Evolutionary conservation across 345 rosid genomes (phyloP), one percentile per base, ranked within the genome.

Genomic region (Geranium rotundifolium): DNA sequence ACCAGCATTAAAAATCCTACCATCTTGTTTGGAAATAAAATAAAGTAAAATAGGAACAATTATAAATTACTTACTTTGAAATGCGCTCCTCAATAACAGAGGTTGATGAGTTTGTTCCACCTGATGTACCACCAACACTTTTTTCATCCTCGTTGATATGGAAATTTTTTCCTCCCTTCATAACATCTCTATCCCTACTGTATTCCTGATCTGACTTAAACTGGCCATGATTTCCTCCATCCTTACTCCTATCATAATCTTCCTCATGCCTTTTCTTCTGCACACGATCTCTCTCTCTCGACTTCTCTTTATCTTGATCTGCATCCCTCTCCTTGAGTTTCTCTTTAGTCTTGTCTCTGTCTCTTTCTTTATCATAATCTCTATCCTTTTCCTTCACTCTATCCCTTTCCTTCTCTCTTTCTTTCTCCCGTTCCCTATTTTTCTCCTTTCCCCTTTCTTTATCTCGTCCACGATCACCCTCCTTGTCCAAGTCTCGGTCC

Each of bases 61-160:
- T 12, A 56, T 27, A 34, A 58, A 72, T 54, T 50, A 80, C 85
- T 82, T 73, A 85, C 98, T 77, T 88, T 69, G 68, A 65, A 68
- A 93, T 86, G 61, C 95, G 91, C 56, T 79, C 81, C 80, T 71
- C 75, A 19, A 90, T 72, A 54, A 72, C 87, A 17, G 66, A 62
- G 0, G 83, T 9, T 62, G 88, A 57, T 60, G 61, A 30, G 27
- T 65, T 73, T 69, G 72, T 63, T 59, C 66, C 79, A 74, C 73
- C 74, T 1, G 77, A 74, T 56, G 74, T 64, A 62, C 63, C 68
- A 59, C 70, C 78, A 55, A 65, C 77, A 71, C 62, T 69, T 61
- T 69, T 72, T 16, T 66, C 81, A 8, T 56, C 69, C 62, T 73
- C 76, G 10, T 34, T 34, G 41, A 4, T 5, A 34, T 8, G 41